Evolutionary conservation across 129 eudicot species (phyloP).

Genomic region (Tagetes erecta): DNA sequence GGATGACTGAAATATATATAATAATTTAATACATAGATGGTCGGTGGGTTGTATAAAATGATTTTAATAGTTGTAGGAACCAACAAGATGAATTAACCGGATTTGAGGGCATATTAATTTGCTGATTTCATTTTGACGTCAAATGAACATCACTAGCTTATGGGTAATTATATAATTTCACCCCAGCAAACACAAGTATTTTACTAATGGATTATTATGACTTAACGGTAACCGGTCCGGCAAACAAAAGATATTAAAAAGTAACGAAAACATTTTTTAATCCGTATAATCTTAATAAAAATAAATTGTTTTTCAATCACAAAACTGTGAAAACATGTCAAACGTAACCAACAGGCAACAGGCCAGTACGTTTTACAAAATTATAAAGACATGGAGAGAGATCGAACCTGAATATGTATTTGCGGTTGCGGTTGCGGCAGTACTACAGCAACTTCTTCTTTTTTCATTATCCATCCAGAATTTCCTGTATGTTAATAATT

Average conservation of each 20-base stretch:
- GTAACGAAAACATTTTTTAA: no score
- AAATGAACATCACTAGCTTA: conserved; percentile 9
- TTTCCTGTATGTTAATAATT: conserved; percentile 11
- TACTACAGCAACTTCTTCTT: conserved; percentile 12
- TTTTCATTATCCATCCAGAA: conserved; percentile 8
- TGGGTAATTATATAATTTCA: neutral
- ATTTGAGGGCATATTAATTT: neutral
- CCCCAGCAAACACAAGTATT: no score
- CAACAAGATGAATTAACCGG: neutral
- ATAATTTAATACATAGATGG: neutral
- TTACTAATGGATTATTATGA: no score
- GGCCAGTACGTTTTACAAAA: no score
- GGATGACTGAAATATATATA: no score
- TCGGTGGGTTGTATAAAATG: neutral
- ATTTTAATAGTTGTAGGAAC: neutral
- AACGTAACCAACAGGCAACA: no score
- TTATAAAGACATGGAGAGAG: neutral
- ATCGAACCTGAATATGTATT: conserved; percentile 31
- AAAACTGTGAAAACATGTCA: no score
- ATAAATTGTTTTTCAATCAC: no score
- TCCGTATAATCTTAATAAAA: no score
- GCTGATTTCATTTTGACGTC: conserved; percentile 19
- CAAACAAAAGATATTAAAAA: no score
- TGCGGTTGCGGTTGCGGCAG: neutral
- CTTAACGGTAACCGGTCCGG: no score